Evolutionary conservation across 1,139 yeast species (phyloP), one percentile per base, ranked within the genome.

Genomic region (Petasospora fabianii): DNA sequence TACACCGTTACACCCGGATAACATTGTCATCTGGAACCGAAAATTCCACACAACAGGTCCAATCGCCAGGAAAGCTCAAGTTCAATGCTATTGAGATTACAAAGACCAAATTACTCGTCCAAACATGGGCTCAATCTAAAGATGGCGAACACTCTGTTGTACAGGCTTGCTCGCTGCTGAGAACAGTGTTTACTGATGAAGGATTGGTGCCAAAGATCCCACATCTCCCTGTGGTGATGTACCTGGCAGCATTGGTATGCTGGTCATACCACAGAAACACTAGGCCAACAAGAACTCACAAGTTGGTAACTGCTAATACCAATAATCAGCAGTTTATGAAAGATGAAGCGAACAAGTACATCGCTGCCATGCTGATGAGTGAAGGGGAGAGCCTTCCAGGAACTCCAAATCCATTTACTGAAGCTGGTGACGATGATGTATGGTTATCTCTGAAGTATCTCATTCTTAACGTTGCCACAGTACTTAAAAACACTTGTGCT

Each of bases 91-190:
- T 44, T 17, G 53, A 46, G 35, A 39, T 38, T 22, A 43, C 45
- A 7, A 44, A 45, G 39, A 43, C 39, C 27, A 42, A 46, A 36
- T 19, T 39, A 24, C 36, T 45, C 9, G 35, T 47, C 2, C 24
- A 33, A 12, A 26, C 46, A 4, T 58, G 62, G 62, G 49, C 56
- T 3, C 42, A 40, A 34, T 53, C 60, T 1, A 51, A 45, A 32
- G 52, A 53, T 39, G 59, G 60, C 1, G 44, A 42, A 19, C 45
- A 49, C 17, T 49, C 61, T 2, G 24, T 53, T 9, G 32, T 42
- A 13, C 62, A 56, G 31, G 53, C 60, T 6, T 55, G 60, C 30
- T 43, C 50, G n/a, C 32, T 58, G 12, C 36, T 59, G n/a, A 44
- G 54, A 39, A 48, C 51, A 22, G 43, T 54, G 5, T 34, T 50